phyloP scores from a whole-genome alignment of 441 rosid genomes.

The Flueggea neowawraea region DNA sequence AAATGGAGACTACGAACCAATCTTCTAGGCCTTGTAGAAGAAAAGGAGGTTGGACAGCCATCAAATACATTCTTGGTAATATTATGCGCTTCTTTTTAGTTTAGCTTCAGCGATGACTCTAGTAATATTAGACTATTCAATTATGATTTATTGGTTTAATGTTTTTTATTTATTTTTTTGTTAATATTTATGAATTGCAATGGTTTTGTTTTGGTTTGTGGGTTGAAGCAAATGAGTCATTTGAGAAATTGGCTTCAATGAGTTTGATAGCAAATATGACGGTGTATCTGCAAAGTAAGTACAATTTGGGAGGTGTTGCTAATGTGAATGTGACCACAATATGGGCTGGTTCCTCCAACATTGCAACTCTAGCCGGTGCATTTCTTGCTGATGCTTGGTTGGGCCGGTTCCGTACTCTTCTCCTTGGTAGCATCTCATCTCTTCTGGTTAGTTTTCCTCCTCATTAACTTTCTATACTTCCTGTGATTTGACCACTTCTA shows the following conservation, averaged over 20 bases:
- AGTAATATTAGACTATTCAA: no score
- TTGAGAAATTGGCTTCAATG: conserved; percentile 67
- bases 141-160: no score
- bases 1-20: neutral
- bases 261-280: conserved; percentile 44
- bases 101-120: no score
- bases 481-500: no score
- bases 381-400: conserved; percentile 49
- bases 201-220: no score
- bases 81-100: no score
- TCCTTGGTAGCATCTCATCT: conserved; percentile 37
- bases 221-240: conserved; percentile 47
- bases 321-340: conserved; percentile 42
- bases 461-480: no score
- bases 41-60: conserved; percentile 46
- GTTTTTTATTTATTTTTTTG: no score
- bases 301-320: conserved; percentile 44
- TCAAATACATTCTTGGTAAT: conserved; percentile 36
- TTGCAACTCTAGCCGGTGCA: conserved; percentile 51
- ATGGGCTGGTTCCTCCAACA: conserved; percentile 48
- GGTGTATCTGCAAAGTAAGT: conserved; percentile 40
- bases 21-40: neutral
- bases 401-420: conserved; percentile 48
- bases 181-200: no score
- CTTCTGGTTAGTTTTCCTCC: conserved; percentile 28